Base-by-base conservation (phyloP, 2,329 filamentous ascomycete genomes). In the Mycosphaerelloides madeirae region DNA sequence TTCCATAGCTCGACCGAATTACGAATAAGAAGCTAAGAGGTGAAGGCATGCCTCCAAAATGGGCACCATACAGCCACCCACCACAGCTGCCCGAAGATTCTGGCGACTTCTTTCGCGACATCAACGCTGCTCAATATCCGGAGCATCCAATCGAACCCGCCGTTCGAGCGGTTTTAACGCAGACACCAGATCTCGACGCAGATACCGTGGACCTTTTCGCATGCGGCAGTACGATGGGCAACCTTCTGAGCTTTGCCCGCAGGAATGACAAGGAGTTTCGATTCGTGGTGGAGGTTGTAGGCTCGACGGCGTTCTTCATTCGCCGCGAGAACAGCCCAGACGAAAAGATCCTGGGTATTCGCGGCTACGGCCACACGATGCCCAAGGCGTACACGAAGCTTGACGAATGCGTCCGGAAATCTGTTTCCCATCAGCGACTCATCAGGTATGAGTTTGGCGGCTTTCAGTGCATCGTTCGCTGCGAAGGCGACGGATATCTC, bases 351-450 rank as follows among this genome's bases (percentile, higher is more conserved):
- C 52, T 65, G 0, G 69, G 69, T n/a, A 65, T 86, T 0, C 54
- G 54, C 13, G 84, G 83, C 0, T 85, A 72, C 53, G 82, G 83
- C 0, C 81, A 86, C 53, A 73, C 78, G 0, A 87, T 87, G 51
- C 80, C 79, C 0, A 79, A 85, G 37, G 70, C 71, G 1, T 81
- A 85, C 55, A 87, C 84, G 0, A 78, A 71, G 0, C 86, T 82
- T 81, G 74, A 77, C 8, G 9, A 54, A 0, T 71, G 70, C 1
- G 74, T 80, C 0, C 71, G 68, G 35, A 68, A 70, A 0, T 85
- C 81, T 0, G 65, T 64, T 1, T 79, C 78, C 0, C 80, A 87
- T 48, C 81, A 87, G 56, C 71, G 82, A 1, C 56, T 86, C 6
- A 54, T 86, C 1, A 63, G 65, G 3, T 86, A 85, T 49, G 48